Conservation (phyloP, 1,284 basidiomycete genomes). For the Ustilago xerochloae region DNA sequence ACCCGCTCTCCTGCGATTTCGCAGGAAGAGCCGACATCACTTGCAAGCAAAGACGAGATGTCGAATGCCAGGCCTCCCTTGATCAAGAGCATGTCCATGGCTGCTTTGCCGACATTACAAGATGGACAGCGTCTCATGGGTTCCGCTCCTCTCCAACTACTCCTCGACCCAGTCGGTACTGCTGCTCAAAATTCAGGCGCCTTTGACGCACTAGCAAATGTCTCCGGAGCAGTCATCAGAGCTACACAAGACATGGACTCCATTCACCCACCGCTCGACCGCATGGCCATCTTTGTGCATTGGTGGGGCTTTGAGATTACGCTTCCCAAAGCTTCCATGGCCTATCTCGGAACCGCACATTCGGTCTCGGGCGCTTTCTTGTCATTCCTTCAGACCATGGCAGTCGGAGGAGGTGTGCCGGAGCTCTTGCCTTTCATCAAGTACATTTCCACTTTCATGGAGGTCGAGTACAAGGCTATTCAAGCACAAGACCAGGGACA, state of each 20-base stretch:
- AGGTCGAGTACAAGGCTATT: slow-evolving; percentile 62
- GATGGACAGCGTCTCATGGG: slow-evolving; percentile 43
- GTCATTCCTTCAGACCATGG: slow-evolving; percentile 60
- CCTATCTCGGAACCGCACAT: slow-evolving; percentile 59
- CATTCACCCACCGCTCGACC: slow-evolving; percentile 56
- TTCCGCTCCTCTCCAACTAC: slow-evolving; percentile 46
- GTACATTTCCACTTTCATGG: slow-evolving; percentile 61
- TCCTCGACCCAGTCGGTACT: slow-evolving; percentile 41
- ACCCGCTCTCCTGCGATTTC: slow-evolving; percentile 1
- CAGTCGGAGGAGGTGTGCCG: slow-evolving; percentile 54
- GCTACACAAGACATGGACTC: slow-evolving; percentile 43
- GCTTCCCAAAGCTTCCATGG: slow-evolving; percentile 55
- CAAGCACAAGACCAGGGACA: slow-evolving; percentile 53
- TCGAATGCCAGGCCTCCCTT: slow-evolving; percentile 16
- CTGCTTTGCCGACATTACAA: slow-evolving; percentile 30
- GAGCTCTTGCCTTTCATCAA: slow-evolving; percentile 62
- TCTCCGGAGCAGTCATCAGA: slow-evolving; percentile 48
- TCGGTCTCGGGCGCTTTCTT: slow-evolving; percentile 58
- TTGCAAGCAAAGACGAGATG: neutral
- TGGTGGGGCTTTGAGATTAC: slow-evolving; percentile 67
- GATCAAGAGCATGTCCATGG: slow-evolving; percentile 37
- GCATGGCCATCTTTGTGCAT: slow-evolving; percentile 62
- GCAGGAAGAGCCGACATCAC: neutral
- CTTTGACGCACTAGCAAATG: slow-evolving; percentile 52
- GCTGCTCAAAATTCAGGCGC: slow-evolving; percentile 47